Percentiles rank a stretch among this genome's conserved stretches.
These are phyloP conservation scores for Straminergon stramineum DNA, from an alignment of 225 moss, liverwort and hornwort species.

Conservation along the genomic window DNA sequence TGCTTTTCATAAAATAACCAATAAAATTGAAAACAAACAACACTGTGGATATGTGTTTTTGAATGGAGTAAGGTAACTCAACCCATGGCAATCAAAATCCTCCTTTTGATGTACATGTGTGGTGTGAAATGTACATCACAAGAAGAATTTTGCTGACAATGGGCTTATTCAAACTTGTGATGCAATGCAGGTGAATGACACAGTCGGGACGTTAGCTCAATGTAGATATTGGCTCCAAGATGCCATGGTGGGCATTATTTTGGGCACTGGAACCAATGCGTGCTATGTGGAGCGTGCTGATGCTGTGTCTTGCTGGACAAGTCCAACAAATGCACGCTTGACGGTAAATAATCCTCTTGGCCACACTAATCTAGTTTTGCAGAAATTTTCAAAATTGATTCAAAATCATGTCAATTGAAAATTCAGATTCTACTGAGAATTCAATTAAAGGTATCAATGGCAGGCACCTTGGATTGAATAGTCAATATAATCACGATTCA, in stretches of 20 bases:
- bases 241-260: slow-evolving; percentile 69
- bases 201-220: slow-evolving; percentile 71
- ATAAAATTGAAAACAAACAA: neutral
- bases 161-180: neutral
- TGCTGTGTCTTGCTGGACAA: slow-evolving; percentile 28
- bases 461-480: neutral
- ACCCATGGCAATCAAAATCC: neutral
- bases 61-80: neutral
- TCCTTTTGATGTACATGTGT: neutral
- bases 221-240: slow-evolving; percentile 54
- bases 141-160: neutral
- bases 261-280: slow-evolving; percentile 71
- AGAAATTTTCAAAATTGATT: neutral
- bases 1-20: neutral
- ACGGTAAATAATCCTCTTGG: slow-evolving; percentile 1
- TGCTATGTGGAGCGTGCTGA: slow-evolving; percentile 61
- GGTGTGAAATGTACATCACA: neutral
- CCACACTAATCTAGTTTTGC: neutral
- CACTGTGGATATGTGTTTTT: neutral
- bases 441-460: neutral
- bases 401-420: neutral
- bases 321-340: slow-evolving; percentile 16
- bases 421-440: too few relatives aligned
- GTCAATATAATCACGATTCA: accelerated
- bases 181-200: slow-evolving; percentile 60